Evolutionary conservation across 495 filamentous ascomycete species (phyloP), one percentile per base, ranked within the genome.

Genomic region (Thozetella sp.): DNA sequence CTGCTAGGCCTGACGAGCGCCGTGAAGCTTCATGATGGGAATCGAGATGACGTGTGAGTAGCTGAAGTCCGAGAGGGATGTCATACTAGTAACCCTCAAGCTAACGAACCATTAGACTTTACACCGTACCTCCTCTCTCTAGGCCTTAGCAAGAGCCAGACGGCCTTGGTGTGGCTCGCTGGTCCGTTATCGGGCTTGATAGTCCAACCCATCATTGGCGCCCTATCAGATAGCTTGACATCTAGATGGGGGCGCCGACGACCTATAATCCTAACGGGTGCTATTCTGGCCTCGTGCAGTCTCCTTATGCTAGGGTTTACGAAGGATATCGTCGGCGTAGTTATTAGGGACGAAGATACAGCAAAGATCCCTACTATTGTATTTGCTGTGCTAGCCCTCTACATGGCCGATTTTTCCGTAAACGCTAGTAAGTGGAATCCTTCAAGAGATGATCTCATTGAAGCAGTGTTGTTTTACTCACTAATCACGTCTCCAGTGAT

Each of bases 101-200:
- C n/a, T n/a, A n/a, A n/a, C n/a, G n/a, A n/a, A n/a, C n/a, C n/a
- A n/a, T n/a, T 72, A 92, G 93, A 98, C 82, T 97, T 92, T 79
- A 97, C 94, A 12, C 94, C 94, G 0, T 98, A 97, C 68, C 92
- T 98, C 25, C 86, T 98, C 26, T 89, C 92, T 58, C 88, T 99
- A 60, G 95, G 95, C 23, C 81, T 98, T 52, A 93, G 92, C 9
- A 99, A 99, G 67, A 91, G 89, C 52, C 85, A 88, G 61, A 95
- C 92, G n/a, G 97, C 93, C 23, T 80, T 99, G 25, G 95, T 99
- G 43, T 99, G 95, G 95, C 90, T 97, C 67, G 95, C 95, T 17
- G 95, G 93, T 3, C 95, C 95, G 13, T 76, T 97, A 12, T 96
- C 92, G 12, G 95, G 95, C 12, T 80, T 98, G 62, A 89, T 98